Base-by-base conservation (phyloP, 345 rosid species). In the Cochlearia excelsa region DNA sequence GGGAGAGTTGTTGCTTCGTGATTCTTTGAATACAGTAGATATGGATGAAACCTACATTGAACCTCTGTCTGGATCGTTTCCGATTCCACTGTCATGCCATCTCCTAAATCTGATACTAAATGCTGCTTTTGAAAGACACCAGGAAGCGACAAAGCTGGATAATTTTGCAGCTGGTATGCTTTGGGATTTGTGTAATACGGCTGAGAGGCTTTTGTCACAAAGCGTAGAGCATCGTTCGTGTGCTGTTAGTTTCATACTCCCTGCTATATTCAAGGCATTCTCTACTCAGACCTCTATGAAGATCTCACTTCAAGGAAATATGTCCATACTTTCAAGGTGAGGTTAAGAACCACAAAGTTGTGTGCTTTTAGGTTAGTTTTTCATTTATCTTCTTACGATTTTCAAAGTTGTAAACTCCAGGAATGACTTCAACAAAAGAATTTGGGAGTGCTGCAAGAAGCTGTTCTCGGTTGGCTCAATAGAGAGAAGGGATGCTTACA, bases 401-500 rank as follows among this genome's bases (percentile, higher is more conserved):
- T 33, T 31, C 5, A 42, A 54, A 37, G 30, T 41, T 59, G 40
- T 46, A 34, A 72, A 60, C 11, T 79, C 40, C 85, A 88, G 96
- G 78, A 78, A 77, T 57, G 47, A 45, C 55, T 88, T 92, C 74
- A 65, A 78, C 39, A 77, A 74, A 74, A 77, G 72, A 63, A 77
- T 83, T 57, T 92, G 98, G 96, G 75, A 73, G 58, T 86, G 90
- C 78, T 83, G 98, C 81, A 74, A 71, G 76, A 80, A 61, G 61
- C 74, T 92, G 67, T 86, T 92, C 78, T 79, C 81, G 44, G 84
- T 70, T 59, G 95, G 96, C 51, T 59, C 82, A 33, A 63, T 82
- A 57, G 98, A 92, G 82, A 84, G 95, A 79, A 83, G 95, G 71
- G 95, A 92, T 84, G 91, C 93, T 46, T 86, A 86, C 68, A 50